Conservation (phyloP, 495 filamentous ascomycete genomes). For the Neurospora sp. region DNA sequence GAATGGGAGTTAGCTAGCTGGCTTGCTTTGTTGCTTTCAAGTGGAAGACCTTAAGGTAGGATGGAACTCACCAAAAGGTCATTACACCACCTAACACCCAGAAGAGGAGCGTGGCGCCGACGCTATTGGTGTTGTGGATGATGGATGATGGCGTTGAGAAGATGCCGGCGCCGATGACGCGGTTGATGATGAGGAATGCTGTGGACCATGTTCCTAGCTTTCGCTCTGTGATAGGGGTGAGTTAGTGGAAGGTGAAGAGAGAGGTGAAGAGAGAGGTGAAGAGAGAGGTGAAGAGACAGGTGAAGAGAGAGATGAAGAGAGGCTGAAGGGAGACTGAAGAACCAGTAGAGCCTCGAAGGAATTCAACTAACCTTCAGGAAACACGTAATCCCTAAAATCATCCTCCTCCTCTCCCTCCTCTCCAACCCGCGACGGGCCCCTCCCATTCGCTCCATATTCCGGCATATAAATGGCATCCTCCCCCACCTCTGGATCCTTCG, state of each 20-base stretch:
- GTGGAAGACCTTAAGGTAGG: not conserved
- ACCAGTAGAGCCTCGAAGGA: not conserved
- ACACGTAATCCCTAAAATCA: slow-evolving; percentile 28
- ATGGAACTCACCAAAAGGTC: slow-evolving; percentile 19
- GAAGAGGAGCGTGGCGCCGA: slow-evolving; percentile 21
- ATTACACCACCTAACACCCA: slow-evolving; percentile 25
- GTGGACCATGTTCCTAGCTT: slow-evolving; percentile 27
- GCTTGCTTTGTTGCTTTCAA: not conserved
- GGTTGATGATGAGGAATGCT: slow-evolving; percentile 26
- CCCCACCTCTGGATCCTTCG: slow-evolving; percentile 15
- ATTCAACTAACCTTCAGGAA: slow-evolving; percentile 22
- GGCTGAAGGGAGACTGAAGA: not conserved
- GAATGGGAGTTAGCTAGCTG: not conserved
- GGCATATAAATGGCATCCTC: not conserved
- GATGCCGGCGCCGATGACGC: slow-evolving; percentile 23
- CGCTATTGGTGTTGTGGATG: slow-evolving; percentile 18
- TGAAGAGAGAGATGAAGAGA: not conserved
- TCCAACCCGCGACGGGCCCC: not conserved
- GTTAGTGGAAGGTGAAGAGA: not conserved
- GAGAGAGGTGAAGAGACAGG: not conserved
- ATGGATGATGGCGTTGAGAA: slow-evolving; percentile 19
- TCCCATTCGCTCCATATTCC: not conserved
- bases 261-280: not conserved
- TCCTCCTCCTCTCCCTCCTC: slow-evolving; percentile 2
- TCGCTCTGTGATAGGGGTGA: slow-evolving; percentile 5